These are phyloP conservation scores for Umbellularia californica DNA, from an alignment of 164 flowering plant genomes.

Conservation along the genomic window DNA sequence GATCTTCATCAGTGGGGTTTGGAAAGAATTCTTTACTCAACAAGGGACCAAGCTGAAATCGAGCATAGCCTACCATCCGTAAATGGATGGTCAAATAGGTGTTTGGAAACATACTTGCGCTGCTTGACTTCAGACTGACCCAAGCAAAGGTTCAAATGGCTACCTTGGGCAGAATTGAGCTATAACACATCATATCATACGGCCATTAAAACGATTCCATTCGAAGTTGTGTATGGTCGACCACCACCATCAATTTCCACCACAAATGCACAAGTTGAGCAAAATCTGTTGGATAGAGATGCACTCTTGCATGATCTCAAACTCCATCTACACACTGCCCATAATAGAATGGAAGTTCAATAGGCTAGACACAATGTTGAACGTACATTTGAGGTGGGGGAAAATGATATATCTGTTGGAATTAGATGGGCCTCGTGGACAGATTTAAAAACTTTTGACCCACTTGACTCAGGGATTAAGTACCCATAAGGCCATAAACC, in stretches of 20 bases:
- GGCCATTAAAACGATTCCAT: background rate
- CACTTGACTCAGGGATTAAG: no score
- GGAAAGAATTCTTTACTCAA: no score
- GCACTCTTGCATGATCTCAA: background rate
- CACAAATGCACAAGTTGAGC: background rate
- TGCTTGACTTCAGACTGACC: no score
- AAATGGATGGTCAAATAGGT: no score
- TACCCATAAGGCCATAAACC: no score
- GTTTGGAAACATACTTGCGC: no score
- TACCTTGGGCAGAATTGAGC: background rate
- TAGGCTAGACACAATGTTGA: background rate
- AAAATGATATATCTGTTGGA: no score
- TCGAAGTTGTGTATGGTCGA: background rate
- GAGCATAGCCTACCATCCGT: no score
- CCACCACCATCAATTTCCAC: background rate
- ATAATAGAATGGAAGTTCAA: background rate
- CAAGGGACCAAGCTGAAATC: no score
- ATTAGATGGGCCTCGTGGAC: no score
- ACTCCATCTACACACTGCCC: background rate
- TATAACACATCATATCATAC: conserved; percentile 1
- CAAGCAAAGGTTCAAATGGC: background rate
- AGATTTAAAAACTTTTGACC: no score
- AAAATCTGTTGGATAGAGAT: background rate
- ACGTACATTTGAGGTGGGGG: background rate
- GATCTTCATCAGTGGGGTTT: background rate